Conservation (phyloP, 768 basidiomycete species). For the Harrya chromipes region DNA sequence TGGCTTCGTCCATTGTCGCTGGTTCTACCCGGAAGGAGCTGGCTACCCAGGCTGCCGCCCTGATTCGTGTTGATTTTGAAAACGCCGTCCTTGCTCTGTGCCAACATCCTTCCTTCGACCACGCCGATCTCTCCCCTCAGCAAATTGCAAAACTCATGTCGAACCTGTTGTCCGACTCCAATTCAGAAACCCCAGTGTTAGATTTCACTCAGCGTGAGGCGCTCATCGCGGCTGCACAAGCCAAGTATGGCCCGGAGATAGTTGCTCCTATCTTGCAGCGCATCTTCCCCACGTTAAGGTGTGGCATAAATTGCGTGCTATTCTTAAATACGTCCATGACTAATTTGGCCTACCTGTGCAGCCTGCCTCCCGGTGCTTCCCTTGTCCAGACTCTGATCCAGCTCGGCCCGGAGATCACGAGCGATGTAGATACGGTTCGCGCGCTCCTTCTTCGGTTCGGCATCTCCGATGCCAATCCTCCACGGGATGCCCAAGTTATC, state of each 20-base stretch:
- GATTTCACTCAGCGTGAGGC: slow-evolving; percentile 73
- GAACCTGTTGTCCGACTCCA: slow-evolving; percentile 71
- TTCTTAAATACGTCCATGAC: slow-evolving; percentile 8
- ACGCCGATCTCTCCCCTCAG: slow-evolving; percentile 68
- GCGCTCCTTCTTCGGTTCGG: slow-evolving; percentile 73
- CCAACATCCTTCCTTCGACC: slow-evolving; percentile 79
- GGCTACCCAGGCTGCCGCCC: slow-evolving; percentile 53
- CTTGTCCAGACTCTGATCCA: slow-evolving; percentile 75
- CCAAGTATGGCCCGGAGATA: slow-evolving; percentile 78
- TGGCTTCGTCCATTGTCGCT: slow-evolving; percentile 71
- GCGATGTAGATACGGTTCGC: slow-evolving; percentile 66
- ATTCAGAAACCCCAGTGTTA: slow-evolving; percentile 66
- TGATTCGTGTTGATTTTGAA: slow-evolving; percentile 78
- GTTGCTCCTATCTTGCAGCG: slow-evolving; percentile 70
- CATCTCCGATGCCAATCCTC: slow-evolving; percentile 67
- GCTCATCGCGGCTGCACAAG: slow-evolving; percentile 68
- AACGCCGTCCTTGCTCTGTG: slow-evolving; percentile 72
- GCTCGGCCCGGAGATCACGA: slow-evolving; percentile 76
- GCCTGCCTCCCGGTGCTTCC: slow-evolving; percentile 63
- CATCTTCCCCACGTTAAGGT: slow-evolving; percentile 76
- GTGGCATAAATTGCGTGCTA: slow-evolving; percentile 19
- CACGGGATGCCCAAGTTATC: slow-evolving; percentile 64
- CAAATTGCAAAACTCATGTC: slow-evolving; percentile 79
- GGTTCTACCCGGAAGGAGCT: slow-evolving; percentile 60
- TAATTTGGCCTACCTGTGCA: slow-evolving; percentile 30